Percentiles rank a stretch among this genome's conserved stretches.
Evolutionary conservation across 495 filamentous ascomycete species (phyloP).

Genomic region (Xanthoparmelia taractica): DNA sequence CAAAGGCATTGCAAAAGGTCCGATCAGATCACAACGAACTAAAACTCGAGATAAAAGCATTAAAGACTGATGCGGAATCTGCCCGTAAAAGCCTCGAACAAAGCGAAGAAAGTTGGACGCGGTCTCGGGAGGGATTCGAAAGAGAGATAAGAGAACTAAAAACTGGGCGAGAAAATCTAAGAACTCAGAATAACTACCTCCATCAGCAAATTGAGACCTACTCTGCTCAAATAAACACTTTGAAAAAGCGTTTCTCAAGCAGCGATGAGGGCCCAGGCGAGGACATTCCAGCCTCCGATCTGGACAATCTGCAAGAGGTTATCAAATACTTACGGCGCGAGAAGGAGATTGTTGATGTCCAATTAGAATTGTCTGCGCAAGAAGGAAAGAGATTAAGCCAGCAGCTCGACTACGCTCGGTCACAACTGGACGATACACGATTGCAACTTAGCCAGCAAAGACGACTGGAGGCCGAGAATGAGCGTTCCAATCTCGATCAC

Average conservation of each 20-base stretch:
- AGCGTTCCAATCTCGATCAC: constrained; percentile 62
- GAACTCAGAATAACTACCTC: constrained; percentile 77
- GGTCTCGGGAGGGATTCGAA: constrained; percentile 71
- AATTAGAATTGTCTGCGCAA: constrained; percentile 78
- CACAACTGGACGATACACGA: constrained; percentile 76
- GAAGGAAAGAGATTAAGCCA: constrained; percentile 82
- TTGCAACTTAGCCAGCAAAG: constrained; percentile 85
- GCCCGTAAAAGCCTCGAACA: constrained; percentile 67
- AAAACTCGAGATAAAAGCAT: constrained; percentile 61
- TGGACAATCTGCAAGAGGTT: constrained; percentile 76
- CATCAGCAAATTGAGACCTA: constrained; percentile 83
- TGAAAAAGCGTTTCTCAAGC: constrained; percentile 59
- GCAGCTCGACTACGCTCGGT: constrained; percentile 77
- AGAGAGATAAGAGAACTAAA: constrained; percentile 72
- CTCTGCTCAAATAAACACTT: constrained; percentile 61
- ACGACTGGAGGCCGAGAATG: constrained; percentile 61
- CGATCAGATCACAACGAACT: constrained; percentile 75
- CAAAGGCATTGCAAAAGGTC: constrained; percentile 67
- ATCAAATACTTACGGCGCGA: constrained; percentile 87
- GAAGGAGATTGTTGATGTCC: constrained; percentile 95
- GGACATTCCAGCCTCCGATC: constrained; percentile 37
- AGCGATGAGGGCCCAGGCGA: constrained; percentile 41
- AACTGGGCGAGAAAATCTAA: constrained; percentile 68
- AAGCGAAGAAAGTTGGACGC: constrained; percentile 80
- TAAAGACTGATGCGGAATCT: constrained; percentile 71